Evolutionary conservation across 495 filamentous ascomycete species (phyloP).

Genomic region (Glarea lozoyensis): DNA sequence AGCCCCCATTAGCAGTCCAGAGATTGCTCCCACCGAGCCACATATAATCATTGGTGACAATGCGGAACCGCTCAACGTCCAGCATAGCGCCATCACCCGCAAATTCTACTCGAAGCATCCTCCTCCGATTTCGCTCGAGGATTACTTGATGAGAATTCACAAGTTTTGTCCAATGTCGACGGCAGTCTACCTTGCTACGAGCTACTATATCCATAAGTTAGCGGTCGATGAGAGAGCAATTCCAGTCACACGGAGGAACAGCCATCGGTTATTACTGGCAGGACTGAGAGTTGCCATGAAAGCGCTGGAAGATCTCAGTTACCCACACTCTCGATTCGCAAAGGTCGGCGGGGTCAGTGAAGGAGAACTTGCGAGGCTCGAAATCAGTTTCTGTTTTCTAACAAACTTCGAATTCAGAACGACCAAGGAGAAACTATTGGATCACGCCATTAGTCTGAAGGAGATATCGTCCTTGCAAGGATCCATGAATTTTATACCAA

Average conservation of each 20-base stretch:
- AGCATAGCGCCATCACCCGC: constrained; percentile 72
- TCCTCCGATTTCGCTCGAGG: constrained; percentile 69
- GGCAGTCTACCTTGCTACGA: constrained; percentile 87
- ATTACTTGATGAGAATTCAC: constrained; percentile 83
- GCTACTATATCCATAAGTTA: constrained; percentile 78
- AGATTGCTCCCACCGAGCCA: constrained; percentile 22
- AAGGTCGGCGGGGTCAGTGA: constrained; percentile 84
- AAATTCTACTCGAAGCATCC: constrained; percentile 87
- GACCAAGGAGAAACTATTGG: constrained; percentile 49
- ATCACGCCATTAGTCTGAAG: constrained; percentile 27
- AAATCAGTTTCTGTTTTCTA: constrained; percentile 86
- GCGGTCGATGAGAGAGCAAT: constrained; percentile 65
- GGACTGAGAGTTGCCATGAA: constrained; percentile 85
- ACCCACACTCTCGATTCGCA: constrained; percentile 73
- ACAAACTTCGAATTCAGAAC: constrained; percentile 75
- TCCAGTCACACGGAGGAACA: constrained; percentile 69
- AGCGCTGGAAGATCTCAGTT: constrained; percentile 81
- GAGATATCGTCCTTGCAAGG: constrained; percentile 21
- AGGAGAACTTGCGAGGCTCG: constrained; percentile 67
- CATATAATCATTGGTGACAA: constrained; percentile 50
- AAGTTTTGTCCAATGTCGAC: constrained; percentile 93
- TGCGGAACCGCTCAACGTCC: constrained; percentile 53
- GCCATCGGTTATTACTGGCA: constrained; percentile 79
- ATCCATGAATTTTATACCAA: constrained; percentile 19
- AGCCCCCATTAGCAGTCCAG: constrained; percentile 36